phyloP scores from a whole-genome alignment of 257 asterid species.

The Linderniella brevidens region DNA sequence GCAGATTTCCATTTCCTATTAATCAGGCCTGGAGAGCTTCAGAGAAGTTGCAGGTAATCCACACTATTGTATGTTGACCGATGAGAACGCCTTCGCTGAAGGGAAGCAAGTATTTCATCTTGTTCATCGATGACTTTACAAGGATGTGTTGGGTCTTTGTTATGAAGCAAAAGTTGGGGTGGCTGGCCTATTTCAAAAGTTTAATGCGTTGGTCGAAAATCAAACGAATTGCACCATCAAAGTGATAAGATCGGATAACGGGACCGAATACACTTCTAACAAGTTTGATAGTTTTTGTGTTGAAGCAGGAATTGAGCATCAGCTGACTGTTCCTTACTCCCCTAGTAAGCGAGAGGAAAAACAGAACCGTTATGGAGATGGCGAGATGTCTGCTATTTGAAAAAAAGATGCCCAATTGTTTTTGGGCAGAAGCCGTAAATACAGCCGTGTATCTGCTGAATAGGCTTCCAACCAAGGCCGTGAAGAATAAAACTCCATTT shows the following conservation, averaged over 20 bases:
- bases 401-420: slow-evolving; percentile 1
- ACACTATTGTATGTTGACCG: slow-evolving; percentile 1
- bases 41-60: too few relatives aligned
- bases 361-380: background rate
- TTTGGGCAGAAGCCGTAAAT: background rate
- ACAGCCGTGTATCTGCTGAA: background rate
- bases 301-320: too few relatives aligned
- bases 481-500: slow-evolving; percentile 1
- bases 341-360: background rate
- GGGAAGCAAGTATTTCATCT: background rate
- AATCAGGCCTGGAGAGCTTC: too few relatives aligned
- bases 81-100: background rate
- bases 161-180: background rate
- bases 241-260: background rate
- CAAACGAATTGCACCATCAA: slow-evolving; percentile 1
- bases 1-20: background rate
- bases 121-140: background rate
- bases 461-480: background rate
- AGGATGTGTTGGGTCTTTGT: background rate
- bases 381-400: slow-evolving; percentile 3
- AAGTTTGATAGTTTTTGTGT: too few relatives aligned
- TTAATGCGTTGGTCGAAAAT: background rate
- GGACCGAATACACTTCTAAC: background rate
- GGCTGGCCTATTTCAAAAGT: background rate
- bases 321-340: background rate